A percentile compares a stretch with the other conserved stretches of the same genome.
Conservation (phyloP, 805 yeast species). For the Kodamaea sagamina region DNA sequence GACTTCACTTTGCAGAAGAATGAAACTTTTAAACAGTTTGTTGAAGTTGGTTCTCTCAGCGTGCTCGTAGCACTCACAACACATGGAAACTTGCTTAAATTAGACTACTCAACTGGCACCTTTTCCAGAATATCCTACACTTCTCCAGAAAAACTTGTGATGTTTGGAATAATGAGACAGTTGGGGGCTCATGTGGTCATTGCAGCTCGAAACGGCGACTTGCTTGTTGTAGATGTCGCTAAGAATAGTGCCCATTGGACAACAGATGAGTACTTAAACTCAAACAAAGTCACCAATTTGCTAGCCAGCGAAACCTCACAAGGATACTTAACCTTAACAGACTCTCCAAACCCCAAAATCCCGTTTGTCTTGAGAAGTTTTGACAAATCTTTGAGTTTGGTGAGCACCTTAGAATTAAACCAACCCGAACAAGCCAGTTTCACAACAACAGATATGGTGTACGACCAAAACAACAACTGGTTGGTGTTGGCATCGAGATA, state of each 20-base stretch:
- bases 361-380: constrained; percentile 49
- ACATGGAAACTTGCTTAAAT: constrained; percentile 49
- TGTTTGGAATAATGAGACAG: constrained; percentile 47
- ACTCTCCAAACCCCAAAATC: constrained; percentile 68
- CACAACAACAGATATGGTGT: constrained; percentile 57
- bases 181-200: constrained; percentile 34
- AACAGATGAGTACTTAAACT: constrained; percentile 22
- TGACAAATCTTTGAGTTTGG: constrained; percentile 12
- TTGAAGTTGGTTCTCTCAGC: constrained; percentile 40
- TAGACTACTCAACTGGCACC: neutral
- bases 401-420: constrained; percentile 26
- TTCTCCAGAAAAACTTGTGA: constrained; percentile 25
- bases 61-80: constrained; percentile 51
- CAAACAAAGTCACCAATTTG: constrained; percentile 54
- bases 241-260: constrained; percentile 22
- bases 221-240: constrained; percentile 43
- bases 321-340: constrained; percentile 47
- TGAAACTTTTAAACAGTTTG: constrained; percentile 3
- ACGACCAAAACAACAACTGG: constrained; percentile 39
- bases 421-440: constrained; percentile 50
- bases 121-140: constrained; percentile 1
- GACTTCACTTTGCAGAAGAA: neutral
- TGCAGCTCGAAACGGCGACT: constrained; percentile 40
- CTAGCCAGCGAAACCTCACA: constrained; percentile 27
- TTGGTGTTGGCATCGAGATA: constrained; percentile 71